Conservation (phyloP, 495 filamentous ascomycete genomes). For the Trichoderma reesei region DNA sequence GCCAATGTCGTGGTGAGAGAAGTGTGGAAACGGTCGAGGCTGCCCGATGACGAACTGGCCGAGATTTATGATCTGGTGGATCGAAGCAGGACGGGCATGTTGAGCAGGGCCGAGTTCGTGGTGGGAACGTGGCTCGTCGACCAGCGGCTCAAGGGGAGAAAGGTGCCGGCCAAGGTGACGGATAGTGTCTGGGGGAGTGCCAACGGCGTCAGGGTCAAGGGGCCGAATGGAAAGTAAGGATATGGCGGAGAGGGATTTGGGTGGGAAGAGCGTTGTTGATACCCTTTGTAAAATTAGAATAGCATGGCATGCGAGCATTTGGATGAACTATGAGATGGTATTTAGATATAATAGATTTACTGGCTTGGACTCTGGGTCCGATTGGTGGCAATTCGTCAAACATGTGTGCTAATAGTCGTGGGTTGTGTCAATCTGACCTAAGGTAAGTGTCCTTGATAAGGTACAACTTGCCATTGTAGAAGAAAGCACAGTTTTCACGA, state of each 20-base stretch:
- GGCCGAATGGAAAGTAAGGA: conserved; percentile 13
- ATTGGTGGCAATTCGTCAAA: too few species aligned
- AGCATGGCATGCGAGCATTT: background rate
- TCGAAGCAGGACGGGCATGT: conserved; percentile 42
- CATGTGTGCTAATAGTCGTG: too few species aligned
- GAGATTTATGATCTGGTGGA: conserved; percentile 86
- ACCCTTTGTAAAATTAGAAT: conserved; percentile 1
- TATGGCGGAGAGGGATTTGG: background rate
- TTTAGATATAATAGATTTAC: background rate
- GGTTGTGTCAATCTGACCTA: too few species aligned
- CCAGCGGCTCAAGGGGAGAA: conserved; percentile 76
- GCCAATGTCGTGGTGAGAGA: conserved; percentile 74
- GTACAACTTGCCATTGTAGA: too few species aligned
- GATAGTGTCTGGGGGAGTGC: conserved; percentile 86
- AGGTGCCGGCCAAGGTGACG: conserved; percentile 67
- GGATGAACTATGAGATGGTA: background rate
- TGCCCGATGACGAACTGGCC: conserved; percentile 57
- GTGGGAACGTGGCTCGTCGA: conserved; percentile 95
- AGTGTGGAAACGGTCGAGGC: conserved; percentile 70
- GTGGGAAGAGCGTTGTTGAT: background rate
- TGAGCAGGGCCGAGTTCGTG: conserved; percentile 78
- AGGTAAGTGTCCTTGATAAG: too few species aligned
- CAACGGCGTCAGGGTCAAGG: conserved; percentile 41
- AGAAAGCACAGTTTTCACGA: too few species aligned
- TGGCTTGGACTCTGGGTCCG: too few species aligned